Evolutionary conservation across 106 monocot species (phyloP), one percentile per base, ranked within the genome.

Genomic region (Alisma plantagoaquatica): DNA sequence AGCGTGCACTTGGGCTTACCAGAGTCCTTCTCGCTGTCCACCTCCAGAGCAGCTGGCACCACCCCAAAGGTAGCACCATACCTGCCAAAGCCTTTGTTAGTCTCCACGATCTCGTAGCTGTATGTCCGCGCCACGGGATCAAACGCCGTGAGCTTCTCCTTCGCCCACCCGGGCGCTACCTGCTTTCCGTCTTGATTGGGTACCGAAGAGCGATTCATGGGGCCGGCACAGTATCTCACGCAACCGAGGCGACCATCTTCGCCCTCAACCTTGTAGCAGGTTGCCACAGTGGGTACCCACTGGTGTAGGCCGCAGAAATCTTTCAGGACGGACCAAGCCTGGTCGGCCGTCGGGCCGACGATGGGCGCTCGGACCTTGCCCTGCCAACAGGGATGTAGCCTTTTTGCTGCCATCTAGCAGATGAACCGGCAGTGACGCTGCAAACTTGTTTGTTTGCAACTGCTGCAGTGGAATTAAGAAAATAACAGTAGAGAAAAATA

Each of bases 281-380:
- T 22, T 49, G 46, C 49, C 20, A 68, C 0, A 0, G 24, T 16
- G 3, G 70, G 73, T 11, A 67, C 33, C 35, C 47, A 61, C 35
- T 48, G 52, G 61, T 74, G 67, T 24, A 60, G 46, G 46, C 3
- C 62, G 67, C 48, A 74, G 73, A 67, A 74, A 43, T 74, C 56
- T 10, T 42, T 33, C 19, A 61, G 55, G 22, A 66, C 53, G 17
- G 66, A 33, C 73, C 67, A 74, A 3, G 49, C 41, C 16, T 61
- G 49, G 23, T 62, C 55, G 16, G 54, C 22, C 9, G 33, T 33
- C 5, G 56, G 19, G 10, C 19, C 19, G 16, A 5, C 19, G 23
- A 56, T 27, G 29, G 21, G 23, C 11, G 56, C 56, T 6, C 19
- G 23, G 22, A 21, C 56, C 56, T 56, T 56, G 33, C 56, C 56